Evolutionary conservation across 805 yeast species (phyloP).

Genomic region (Naumovozyma baii): DNA sequence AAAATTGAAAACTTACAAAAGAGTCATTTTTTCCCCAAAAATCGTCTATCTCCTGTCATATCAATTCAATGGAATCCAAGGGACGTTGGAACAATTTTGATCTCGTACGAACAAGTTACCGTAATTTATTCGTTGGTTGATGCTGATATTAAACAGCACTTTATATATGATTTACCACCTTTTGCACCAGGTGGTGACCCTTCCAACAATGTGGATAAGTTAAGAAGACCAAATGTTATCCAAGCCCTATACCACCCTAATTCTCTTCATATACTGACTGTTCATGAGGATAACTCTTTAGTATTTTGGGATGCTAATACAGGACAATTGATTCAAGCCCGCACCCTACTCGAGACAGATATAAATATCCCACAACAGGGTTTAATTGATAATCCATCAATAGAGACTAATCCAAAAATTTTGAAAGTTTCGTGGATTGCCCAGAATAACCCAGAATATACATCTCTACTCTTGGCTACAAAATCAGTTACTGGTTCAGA

Average conservation of each 20-base stretch:
- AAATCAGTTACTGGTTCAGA: conserved; percentile 39
- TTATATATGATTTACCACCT: conserved; percentile 53
- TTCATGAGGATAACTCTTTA: conserved; percentile 72
- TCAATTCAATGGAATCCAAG: conserved; percentile 78
- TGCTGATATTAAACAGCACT: conserved; percentile 44
- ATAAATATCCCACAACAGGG: conserved; percentile 42
- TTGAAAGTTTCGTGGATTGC: conserved; percentile 67
- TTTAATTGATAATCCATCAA: conserved; percentile 8
- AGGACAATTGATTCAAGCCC: conserved; percentile 65
- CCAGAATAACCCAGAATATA: conserved; percentile 67
- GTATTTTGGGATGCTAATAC: conserved; percentile 89
- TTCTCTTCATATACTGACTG: conserved; percentile 72
- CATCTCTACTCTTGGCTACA: conserved; percentile 63
- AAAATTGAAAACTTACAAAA: conserved; percentile 66
- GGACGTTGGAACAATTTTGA: conserved; percentile 68
- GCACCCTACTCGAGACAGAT: conserved; percentile 56
- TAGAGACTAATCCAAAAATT: conserved; percentile 31
- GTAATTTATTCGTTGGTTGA: conserved; percentile 58
- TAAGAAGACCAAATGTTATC: conserved; percentile 34
- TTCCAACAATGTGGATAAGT: conserved; percentile 14
- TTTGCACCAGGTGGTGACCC: conserved; percentile 67
- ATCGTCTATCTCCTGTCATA: conserved; percentile 52
- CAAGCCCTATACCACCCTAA: conserved; percentile 84
- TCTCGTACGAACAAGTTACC: conserved; percentile 63
- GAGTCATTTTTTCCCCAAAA: conserved; percentile 43